Conservation (phyloP, 768 basidiomycete genomes). For the Boletales sp. region DNA sequence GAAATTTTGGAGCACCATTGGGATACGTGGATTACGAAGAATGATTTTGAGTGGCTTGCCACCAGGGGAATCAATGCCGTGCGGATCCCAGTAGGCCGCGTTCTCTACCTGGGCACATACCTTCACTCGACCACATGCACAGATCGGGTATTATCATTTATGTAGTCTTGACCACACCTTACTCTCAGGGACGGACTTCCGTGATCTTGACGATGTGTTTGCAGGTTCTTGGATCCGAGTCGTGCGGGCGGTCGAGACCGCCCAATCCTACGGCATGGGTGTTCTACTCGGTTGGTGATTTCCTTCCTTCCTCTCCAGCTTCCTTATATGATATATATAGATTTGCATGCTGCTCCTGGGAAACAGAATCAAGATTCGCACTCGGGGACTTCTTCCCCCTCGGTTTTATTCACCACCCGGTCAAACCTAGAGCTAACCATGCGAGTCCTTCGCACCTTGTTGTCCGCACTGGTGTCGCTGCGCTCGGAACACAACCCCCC, state of each 20-base stretch:
- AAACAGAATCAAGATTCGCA: constrained; percentile 72
- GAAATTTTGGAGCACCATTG: constrained; percentile 43
- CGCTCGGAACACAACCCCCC: constrained; percentile 43
- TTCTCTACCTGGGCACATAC: constrained; percentile 22
- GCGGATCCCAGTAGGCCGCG: constrained; percentile 57
- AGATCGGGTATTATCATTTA: constrained; percentile 76
- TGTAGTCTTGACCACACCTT: constrained; percentile 57
- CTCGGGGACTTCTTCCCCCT: constrained; percentile 52
- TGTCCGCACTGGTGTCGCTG: constrained; percentile 39
- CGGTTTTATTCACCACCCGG: constrained; percentile 46
- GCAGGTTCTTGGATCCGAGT: constrained; percentile 68
- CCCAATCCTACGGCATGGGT: constrained; percentile 57
- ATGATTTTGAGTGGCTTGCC: constrained; percentile 54
- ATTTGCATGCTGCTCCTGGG: constrained; percentile 72
- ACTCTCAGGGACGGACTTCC: constrained; percentile 64
- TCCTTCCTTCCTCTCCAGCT: constrained; percentile 7
- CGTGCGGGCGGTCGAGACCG: constrained; percentile 54
- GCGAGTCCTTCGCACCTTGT: constrained; percentile 44
- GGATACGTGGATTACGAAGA: constrained; percentile 51
- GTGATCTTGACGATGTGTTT: constrained; percentile 45
- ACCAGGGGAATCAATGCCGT: constrained; percentile 56
- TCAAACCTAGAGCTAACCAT: constrained; percentile 46
- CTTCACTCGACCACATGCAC: constrained; percentile 1
- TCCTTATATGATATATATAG: constrained; percentile 35
- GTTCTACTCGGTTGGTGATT: constrained; percentile 58